Percentiles rank a stretch among this genome's conserved stretches.
Conservation (phyloP, 768 basidiomycete species). For the Lactarius pseudohatsudake region DNA sequence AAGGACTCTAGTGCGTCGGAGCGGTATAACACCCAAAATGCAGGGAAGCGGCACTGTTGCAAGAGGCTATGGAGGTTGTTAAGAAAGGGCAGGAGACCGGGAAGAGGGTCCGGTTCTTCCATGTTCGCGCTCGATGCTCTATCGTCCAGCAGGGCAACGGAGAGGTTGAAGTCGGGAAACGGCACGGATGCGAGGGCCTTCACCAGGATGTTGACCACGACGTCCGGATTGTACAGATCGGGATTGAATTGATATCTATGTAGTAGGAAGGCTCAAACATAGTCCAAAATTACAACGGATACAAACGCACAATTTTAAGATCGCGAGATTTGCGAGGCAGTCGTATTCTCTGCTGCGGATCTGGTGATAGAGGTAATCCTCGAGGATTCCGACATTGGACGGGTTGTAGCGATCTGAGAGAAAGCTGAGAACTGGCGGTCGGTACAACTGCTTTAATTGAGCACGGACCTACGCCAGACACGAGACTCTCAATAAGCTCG, state of each 20-base stretch:
- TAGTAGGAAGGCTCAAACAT: neutral
- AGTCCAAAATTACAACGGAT: conserved; percentile 8
- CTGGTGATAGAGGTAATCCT: conserved; percentile 96
- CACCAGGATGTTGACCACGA: conserved; percentile 91
- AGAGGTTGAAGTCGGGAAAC: conserved; percentile 92
- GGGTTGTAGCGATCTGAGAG: conserved; percentile 92
- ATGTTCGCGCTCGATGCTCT: conserved; percentile 51
- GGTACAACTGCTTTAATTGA: neutral
- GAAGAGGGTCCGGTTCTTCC: conserved; percentile 83
- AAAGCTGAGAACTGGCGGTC: neutral
- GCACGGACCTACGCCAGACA: conserved; percentile 81
- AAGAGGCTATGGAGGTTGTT: conserved; percentile 67
- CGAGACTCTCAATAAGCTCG: conserved; percentile 86
- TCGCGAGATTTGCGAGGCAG: conserved; percentile 91
- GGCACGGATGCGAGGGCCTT: conserved; percentile 85
- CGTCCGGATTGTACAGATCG: conserved; percentile 88
- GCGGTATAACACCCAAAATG: conserved; percentile 77
- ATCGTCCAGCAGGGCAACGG: conserved; percentile 88
- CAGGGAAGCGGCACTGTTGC: conserved; percentile 83
- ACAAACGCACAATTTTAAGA: conserved; percentile 76
- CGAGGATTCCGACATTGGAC: conserved; percentile 86
- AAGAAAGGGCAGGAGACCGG: conserved; percentile 65
- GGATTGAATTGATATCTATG: conserved; percentile 94
- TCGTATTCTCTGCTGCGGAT: conserved; percentile 91
- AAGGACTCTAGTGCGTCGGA: conserved; percentile 69